These are phyloP conservation scores for Cordyceps cateniannulata DNA, from an alignment of 2,329 filamentous ascomycete genomes.

Conservation along the genomic window DNA sequence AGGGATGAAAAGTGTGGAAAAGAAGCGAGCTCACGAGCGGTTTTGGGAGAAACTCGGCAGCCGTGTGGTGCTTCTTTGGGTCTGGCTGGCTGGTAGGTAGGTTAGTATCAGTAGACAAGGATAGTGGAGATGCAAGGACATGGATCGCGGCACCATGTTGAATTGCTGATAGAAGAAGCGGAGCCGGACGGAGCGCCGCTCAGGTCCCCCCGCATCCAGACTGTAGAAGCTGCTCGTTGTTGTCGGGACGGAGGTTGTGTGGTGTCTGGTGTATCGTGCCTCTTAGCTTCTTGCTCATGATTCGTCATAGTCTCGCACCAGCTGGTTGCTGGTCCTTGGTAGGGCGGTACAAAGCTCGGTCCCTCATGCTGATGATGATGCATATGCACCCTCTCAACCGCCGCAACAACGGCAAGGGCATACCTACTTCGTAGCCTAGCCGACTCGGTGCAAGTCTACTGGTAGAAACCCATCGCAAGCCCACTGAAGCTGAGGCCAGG, in stretches of 20 bases:
- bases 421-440: neutral
- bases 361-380: too few relatives aligned
- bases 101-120: too few relatives aligned
- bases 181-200: conserved; percentile 5
- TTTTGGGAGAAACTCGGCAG: conserved; percentile 4
- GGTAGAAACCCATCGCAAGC: neutral
- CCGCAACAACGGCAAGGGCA: neutral
- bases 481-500: conserved; percentile 10
- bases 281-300: neutral
- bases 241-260: neutral
- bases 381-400: neutral
- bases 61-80: neutral
- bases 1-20: conserved; percentile 8
- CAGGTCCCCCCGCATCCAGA: neutral
- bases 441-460: neutral
- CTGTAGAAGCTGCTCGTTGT: neutral
- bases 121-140: conserved; percentile 7
- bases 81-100: neutral
- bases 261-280: neutral
- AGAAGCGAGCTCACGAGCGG: neutral
- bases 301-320: neutral
- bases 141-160: conserved; percentile 11
- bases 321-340: too few relatives aligned
- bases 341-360: too few relatives aligned
- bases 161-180: conserved; percentile 6